phyloP scores from a whole-genome alignment of 352 stramenopile species.

The Phytophthora sojae region DNA sequence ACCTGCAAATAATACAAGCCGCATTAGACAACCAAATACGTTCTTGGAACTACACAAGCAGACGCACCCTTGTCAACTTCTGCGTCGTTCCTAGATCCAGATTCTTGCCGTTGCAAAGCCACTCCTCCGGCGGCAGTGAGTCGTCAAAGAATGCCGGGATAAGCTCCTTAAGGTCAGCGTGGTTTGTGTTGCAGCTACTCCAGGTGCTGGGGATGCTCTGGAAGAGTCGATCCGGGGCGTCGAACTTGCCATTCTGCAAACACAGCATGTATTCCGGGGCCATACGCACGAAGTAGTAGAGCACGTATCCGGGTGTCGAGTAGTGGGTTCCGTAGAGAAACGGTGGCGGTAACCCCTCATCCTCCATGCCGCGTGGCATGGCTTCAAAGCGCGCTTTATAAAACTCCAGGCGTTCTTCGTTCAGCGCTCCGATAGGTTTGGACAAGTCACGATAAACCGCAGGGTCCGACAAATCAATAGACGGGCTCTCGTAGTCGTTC shows the following conservation, averaged over 20 bases:
- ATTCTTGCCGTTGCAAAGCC: conserved; percentile 96
- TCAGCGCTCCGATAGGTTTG: conserved; percentile 96
- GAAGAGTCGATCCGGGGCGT: conserved; percentile 98
- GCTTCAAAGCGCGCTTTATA: conserved; percentile 90
- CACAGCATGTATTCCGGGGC: conserved; percentile 97
- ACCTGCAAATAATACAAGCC: conserved; percentile 51
- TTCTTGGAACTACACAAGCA: too few species aligned
- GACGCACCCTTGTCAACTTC: conserved; percentile 72
- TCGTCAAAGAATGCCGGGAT: conserved; percentile 99
- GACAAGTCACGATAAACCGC: conserved; percentile 94
- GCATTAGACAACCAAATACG: not conserved
- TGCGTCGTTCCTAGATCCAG: conserved; percentile 96
- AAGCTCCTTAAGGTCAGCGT: conserved; percentile 98
- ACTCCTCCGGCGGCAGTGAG: conserved; percentile 82
- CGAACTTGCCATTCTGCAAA: conserved; percentile 98
- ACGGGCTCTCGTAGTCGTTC: conserved; percentile 85
- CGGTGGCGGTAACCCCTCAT: conserved; percentile 86
- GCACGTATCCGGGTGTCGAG: conserved; percentile 94
- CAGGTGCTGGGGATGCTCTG: conserved; percentile 94
- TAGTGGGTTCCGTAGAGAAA: conserved; percentile 98
- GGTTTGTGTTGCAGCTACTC: conserved; percentile 85
- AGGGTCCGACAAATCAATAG: conserved; percentile 87
- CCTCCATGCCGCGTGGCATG: conserved; percentile 91
- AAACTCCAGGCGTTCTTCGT: conserved; percentile 86
- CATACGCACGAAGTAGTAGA: conserved; percentile 99